Evolutionary conservation across 2,329 filamentous ascomycete species (phyloP).

Genomic region (Trichoderma brevicompactum): DNA sequence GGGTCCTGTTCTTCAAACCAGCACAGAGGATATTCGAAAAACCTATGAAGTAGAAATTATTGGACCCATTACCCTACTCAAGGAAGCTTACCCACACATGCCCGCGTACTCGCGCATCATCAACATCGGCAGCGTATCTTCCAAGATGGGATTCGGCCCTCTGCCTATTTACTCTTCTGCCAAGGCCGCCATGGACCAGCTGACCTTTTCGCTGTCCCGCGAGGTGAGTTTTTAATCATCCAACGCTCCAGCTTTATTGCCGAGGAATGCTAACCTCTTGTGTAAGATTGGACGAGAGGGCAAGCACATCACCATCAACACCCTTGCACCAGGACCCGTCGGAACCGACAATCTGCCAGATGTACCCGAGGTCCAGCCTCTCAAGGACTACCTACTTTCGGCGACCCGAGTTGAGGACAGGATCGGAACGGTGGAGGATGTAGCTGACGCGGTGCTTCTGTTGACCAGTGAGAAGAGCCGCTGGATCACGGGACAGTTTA

Average conservation of each 20-base stretch:
- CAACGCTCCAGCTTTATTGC: too few species aligned
- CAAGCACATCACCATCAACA: slow-evolving; percentile 43
- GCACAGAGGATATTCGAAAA: neutral
- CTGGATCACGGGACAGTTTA: slow-evolving; percentile 33
- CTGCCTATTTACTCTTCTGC: slow-evolving; percentile 30
- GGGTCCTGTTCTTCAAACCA: neutral
- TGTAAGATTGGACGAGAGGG: slow-evolving; percentile 30
- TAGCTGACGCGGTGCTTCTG: slow-evolving; percentile 37
- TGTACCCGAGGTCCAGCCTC: neutral
- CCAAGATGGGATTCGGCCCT: neutral
- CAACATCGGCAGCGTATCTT: slow-evolving; percentile 16
- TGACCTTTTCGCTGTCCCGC: slow-evolving; percentile 39
- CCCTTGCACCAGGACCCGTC: slow-evolving; percentile 45
- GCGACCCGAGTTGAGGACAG: slow-evolving; percentile 39
- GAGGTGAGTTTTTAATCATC: slow-evolving; percentile 35
- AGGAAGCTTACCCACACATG: neutral
- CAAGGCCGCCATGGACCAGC: slow-evolving; percentile 42
- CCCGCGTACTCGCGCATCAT: neutral
- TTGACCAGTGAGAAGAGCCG: slow-evolving; percentile 31
- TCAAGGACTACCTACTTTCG: slow-evolving; percentile 31
- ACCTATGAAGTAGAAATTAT: slow-evolving; percentile 1
- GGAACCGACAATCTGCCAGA: slow-evolving; percentile 38
- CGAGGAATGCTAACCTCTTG: neutral
- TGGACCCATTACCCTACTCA: neutral
- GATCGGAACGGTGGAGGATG: slow-evolving; percentile 42